A percentile compares a stretch with the other conserved stretches of the same genome.
These are phyloP conservation scores for Hyphopichia fennica DNA, from an alignment of 1,139 yeast genomes.

Conservation along the genomic window DNA sequence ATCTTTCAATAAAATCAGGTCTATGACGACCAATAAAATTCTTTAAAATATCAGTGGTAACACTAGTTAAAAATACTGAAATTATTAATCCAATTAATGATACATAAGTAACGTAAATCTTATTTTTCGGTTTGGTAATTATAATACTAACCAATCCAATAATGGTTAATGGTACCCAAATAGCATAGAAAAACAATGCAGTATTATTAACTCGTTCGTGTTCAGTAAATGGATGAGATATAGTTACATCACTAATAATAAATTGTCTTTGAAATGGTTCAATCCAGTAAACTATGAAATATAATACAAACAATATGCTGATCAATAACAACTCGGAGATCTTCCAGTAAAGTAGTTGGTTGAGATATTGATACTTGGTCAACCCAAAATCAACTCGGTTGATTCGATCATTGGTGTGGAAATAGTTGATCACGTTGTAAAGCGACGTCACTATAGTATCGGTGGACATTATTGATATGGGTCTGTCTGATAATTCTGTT, in stretches of 20 bases:
- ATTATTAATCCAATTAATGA: conserved; percentile 41
- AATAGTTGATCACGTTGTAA: conserved; percentile 1
- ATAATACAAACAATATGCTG: conserved; percentile 40
- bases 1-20: conserved; percentile 76
- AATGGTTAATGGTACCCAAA: conserved; percentile 35
- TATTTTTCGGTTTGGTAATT: conserved; percentile 33
- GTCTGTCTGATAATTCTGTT: neutral
- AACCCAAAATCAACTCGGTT: conserved; percentile 57
- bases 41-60: conserved; percentile 55
- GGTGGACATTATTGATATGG: neutral
- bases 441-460: neutral
- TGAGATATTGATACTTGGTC: conserved; percentile 27
- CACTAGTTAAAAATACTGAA: conserved; percentile 40
- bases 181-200: conserved; percentile 37
- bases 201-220: conserved; percentile 54
- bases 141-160: conserved; percentile 25
- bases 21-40: conserved; percentile 74
- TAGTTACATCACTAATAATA: conserved; percentile 37
- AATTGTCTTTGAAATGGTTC: conserved; percentile 75
- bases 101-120: conserved; percentile 39
- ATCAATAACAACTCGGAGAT: conserved; percentile 53
- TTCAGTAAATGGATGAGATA: conserved; percentile 73
- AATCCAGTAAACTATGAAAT: conserved; percentile 44
- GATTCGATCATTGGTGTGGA: conserved; percentile 22
- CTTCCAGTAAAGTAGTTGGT: conserved; percentile 53